Evolutionary conservation across 352 stramenopile genomes (phyloP).

Genomic region (Halophytophthora polymorphica): DNA sequence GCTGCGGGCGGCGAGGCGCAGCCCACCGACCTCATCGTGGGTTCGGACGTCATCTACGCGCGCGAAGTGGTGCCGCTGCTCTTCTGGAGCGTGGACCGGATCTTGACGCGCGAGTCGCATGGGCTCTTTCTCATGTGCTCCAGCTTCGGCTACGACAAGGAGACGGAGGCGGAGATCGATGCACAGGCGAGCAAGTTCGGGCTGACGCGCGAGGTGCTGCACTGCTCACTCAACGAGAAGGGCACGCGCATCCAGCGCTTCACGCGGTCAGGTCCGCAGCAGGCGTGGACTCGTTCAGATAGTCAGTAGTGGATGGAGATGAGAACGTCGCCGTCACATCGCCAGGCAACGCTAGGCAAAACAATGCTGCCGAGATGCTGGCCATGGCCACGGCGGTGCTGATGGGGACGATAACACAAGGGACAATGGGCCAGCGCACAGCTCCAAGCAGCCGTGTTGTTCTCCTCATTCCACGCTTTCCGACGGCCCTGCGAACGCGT

Average conservation of each 20-base stretch:
- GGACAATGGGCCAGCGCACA: background rate
- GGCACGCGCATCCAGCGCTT: constrained; percentile 65
- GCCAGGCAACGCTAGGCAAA: no score
- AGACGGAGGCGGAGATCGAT: constrained; percentile 69
- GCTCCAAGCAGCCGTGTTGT: background rate
- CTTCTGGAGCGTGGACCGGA: constrained; percentile 73
- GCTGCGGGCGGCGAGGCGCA: constrained; percentile 2
- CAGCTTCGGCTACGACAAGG: constrained; percentile 69
- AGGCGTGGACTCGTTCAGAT: background rate
- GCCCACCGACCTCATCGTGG: constrained; percentile 54
- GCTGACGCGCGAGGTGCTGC: constrained; percentile 46
- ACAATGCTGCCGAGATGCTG: no score
- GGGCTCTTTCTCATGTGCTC: constrained; percentile 73
- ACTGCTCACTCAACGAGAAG: constrained; percentile 32
- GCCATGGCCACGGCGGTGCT: background rate
- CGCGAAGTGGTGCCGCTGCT: constrained; percentile 61
- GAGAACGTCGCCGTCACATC: no score
- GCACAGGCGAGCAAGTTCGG: constrained; percentile 43
- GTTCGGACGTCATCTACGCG: constrained; percentile 79
- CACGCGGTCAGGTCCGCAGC: constrained; percentile 19
- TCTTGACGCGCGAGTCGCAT: constrained; percentile 23
- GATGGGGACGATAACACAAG: background rate
- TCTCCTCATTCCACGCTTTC: constrained; percentile 6
- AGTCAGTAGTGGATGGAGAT: no score
- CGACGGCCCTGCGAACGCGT: constrained; percentile 46